These are phyloP conservation scores for Gentiana straminea DNA, from an alignment of 257 asterid genomes.

Conservation along the genomic window DNA sequence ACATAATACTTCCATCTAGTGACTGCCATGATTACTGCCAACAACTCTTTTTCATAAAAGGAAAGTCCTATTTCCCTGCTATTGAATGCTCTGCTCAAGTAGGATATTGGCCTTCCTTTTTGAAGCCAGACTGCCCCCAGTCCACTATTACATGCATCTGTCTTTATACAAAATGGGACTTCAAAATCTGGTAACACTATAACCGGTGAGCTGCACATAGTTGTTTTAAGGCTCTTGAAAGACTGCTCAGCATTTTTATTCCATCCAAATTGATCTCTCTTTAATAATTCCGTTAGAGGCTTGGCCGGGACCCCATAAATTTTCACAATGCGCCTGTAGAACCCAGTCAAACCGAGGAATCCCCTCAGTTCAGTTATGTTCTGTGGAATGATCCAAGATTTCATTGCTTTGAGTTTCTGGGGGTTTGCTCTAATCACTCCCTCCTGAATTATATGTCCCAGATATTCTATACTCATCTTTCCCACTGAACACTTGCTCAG, in stretches of 20 bases:
- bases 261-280: background rate
- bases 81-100: too few relatives aligned
- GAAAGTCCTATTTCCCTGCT: too few relatives aligned
- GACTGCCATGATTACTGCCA: background rate
- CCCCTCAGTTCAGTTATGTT: background rate
- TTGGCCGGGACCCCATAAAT: background rate
- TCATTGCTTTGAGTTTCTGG: background rate
- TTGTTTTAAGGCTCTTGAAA: background rate
- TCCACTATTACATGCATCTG: too few relatives aligned
- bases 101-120: too few relatives aligned
- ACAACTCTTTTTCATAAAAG: too few relatives aligned
- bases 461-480: background rate
- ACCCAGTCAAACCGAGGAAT: background rate
- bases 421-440: background rate
- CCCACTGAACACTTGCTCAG: background rate
- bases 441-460: background rate
- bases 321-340: background rate
- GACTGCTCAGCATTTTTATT: fast-evolving
- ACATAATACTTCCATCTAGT: too few relatives aligned
- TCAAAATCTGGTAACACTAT: background rate
- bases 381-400: background rate
- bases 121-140: too few relatives aligned
- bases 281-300: background rate
- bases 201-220: background rate
- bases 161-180: too few relatives aligned